Conservation (phyloP, 2,329 filamentous ascomycete genomes). For the Plectosphaerella sp. region DNA sequence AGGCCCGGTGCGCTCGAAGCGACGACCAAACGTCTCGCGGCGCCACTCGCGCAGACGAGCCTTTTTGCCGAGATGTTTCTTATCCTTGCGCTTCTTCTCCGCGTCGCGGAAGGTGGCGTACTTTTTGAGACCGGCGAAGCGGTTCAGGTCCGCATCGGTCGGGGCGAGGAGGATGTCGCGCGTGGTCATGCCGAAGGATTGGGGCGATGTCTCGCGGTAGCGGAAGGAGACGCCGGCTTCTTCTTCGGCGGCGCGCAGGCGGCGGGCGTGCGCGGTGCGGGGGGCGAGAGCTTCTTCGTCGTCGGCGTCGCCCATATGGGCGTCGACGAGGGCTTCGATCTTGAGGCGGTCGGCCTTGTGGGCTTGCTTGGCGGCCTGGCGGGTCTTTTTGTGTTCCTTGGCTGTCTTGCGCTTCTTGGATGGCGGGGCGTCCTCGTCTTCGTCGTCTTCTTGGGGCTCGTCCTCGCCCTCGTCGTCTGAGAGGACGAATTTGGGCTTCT, state of each 20-base stretch:
- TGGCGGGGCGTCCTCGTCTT: conserved; percentile 36
- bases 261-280: conserved; percentile 23
- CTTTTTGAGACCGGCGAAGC: conserved; percentile 92
- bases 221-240: conserved; percentile 54
- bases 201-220: conserved; percentile 91
- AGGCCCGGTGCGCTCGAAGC: conserved; percentile 52
- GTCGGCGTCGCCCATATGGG: conserved; percentile 70
- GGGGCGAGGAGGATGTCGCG: conserved; percentile 87
- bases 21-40: conserved; percentile 56
- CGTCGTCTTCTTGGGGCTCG: conserved; percentile 29
- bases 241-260: conserved; percentile 8
- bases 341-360: conserved; percentile 77
- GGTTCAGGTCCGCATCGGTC: conserved; percentile 79
- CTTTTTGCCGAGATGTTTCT: conserved; percentile 89
- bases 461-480: conserved; percentile 45
- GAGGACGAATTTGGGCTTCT: conserved; percentile 49
- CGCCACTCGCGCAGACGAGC: conserved; percentile 84
- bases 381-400: conserved; percentile 56
- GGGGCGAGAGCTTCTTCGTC: conserved; percentile 52
- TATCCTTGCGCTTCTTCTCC: conserved; percentile 85
- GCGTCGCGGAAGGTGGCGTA: conserved; percentile 82
- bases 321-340: conserved; percentile 82
- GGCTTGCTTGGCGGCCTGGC: conserved; percentile 58
- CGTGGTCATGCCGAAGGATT: conserved; percentile 82
- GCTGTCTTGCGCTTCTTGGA: conserved; percentile 57